Conservation (phyloP, 2,329 filamentous ascomycete genomes). For the Penicillium sp. region DNA sequence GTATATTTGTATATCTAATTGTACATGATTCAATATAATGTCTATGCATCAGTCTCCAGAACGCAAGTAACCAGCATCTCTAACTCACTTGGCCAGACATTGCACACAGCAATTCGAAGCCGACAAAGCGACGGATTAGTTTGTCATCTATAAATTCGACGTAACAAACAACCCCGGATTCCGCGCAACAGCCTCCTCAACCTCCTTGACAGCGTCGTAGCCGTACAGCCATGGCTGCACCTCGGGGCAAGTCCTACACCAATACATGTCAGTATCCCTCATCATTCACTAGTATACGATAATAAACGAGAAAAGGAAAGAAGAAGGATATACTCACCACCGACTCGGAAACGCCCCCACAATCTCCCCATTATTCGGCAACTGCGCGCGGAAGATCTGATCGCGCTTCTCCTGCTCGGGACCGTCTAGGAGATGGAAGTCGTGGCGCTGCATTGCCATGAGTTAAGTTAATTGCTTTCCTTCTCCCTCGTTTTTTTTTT, state of each 20-base stretch:
- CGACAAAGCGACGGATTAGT: too few relatives aligned
- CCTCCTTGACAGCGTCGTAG: slow-evolving; percentile 65
- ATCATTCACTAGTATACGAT: too few relatives aligned
- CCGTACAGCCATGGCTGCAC: slow-evolving; percentile 69
- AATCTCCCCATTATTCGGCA: slow-evolving; percentile 53
- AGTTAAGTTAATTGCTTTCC: not conserved
- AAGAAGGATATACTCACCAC: slow-evolving; percentile 46
- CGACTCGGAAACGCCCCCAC: slow-evolving; percentile 65
- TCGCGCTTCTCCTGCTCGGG: slow-evolving; percentile 64
- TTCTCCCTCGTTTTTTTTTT: not conserved
- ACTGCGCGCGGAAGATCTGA: slow-evolving; percentile 59
- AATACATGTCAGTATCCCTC: not conserved
- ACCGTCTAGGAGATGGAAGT: slow-evolving; percentile 61
- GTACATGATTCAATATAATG: not conserved
- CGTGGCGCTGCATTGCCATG: slow-evolving; percentile 45
- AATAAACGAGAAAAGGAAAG: not conserved
- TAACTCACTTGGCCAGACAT: too few relatives aligned
- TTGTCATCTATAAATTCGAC: not conserved
- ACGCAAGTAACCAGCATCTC: too few relatives aligned
- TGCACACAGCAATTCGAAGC: not conserved
- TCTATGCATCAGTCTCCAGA: not conserved
- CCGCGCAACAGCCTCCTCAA: slow-evolving; percentile 45
- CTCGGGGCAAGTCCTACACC: slow-evolving; percentile 59
- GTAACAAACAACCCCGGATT: slow-evolving; percentile 29
- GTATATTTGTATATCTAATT: not conserved